Percentiles rank a stretch among this genome's conserved stretches.
Evolutionary conservation across 305 asterid genomes (phyloP).

Genomic region (Solanum hybrid): DNA sequence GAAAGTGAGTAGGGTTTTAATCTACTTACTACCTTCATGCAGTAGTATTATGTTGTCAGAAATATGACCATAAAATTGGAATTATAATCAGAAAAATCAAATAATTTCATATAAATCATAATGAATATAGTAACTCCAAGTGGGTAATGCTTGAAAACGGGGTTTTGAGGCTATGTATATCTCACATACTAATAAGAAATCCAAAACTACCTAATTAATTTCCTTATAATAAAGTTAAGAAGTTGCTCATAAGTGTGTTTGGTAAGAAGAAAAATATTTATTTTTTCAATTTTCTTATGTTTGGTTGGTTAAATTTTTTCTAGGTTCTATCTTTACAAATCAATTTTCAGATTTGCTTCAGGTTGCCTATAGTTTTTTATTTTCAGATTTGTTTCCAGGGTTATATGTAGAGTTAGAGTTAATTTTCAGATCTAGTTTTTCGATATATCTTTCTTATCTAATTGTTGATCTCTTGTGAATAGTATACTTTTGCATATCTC

Average conservation of each 20-base stretch:
- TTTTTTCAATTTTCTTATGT: not conserved
- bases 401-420: not conserved
- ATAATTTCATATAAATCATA: not conserved
- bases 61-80: not conserved
- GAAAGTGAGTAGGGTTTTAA: not conserved
- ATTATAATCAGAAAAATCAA: not conserved
- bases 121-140: not conserved
- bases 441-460: not conserved
- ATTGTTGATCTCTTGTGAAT: not conserved
- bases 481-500: not conserved
- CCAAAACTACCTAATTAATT: not conserved
- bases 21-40: not conserved
- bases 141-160: not conserved
- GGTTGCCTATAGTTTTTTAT: not conserved
- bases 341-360: not conserved
- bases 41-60: not conserved
- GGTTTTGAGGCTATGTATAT: not conserved
- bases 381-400: no score
- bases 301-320: not conserved
- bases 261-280: not conserved
- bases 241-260: not conserved
- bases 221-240: not conserved
- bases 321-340: not conserved
- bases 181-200: not conserved
- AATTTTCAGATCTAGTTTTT: not conserved